A percentile compares a stretch with the other conserved stretches of the same genome.
phyloP scores from a whole-genome alignment of 164 flowering plant species.

The Warburgia ugandensis region DNA sequence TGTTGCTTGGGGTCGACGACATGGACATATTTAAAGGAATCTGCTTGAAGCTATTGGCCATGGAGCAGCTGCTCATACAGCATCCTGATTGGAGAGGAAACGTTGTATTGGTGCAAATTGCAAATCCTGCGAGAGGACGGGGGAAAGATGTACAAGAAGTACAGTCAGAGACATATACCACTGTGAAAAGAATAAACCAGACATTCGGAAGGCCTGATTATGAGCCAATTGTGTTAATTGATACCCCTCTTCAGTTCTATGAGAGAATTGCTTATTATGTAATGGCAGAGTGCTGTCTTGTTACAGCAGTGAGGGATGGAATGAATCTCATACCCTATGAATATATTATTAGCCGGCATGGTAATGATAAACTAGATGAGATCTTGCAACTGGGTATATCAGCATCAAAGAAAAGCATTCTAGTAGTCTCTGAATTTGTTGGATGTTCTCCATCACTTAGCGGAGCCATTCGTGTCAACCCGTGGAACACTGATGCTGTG shows the following conservation, averaged over 20 bases:
- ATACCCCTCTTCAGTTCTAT: constrained; percentile 42
- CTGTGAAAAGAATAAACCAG: constrained; percentile 37
- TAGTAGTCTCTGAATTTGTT: constrained; percentile 55
- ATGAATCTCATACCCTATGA: constrained; percentile 65
- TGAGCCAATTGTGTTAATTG: constrained; percentile 43
- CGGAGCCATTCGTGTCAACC: constrained; percentile 59
- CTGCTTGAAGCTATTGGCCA: constrained; percentile 51
- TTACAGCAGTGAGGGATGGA: constrained; percentile 62
- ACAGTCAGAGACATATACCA: constrained; percentile 37
- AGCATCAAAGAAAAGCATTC: constrained; percentile 47
- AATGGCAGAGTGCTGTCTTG: constrained; percentile 56
- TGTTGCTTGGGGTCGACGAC: constrained; percentile 63
- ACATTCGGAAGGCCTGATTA: constrained; percentile 38
- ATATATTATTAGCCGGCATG: constrained; percentile 44
- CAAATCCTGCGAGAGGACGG: constrained; percentile 59
- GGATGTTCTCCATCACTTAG: constrained; percentile 65
- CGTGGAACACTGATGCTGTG: constrained; percentile 57
- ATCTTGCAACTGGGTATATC: constrained; percentile 27
- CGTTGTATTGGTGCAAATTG: constrained; percentile 53
- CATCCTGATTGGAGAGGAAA: constrained; percentile 45
- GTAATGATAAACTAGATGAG: constrained; percentile 35
- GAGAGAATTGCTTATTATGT: constrained; percentile 50
- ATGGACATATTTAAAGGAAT: constrained; percentile 68
- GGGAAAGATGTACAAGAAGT: constrained; percentile 58
- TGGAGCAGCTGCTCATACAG: constrained; percentile 46